Base-by-base conservation (phyloP, 306 rosid species). In the Quillaja saponaria region DNA sequence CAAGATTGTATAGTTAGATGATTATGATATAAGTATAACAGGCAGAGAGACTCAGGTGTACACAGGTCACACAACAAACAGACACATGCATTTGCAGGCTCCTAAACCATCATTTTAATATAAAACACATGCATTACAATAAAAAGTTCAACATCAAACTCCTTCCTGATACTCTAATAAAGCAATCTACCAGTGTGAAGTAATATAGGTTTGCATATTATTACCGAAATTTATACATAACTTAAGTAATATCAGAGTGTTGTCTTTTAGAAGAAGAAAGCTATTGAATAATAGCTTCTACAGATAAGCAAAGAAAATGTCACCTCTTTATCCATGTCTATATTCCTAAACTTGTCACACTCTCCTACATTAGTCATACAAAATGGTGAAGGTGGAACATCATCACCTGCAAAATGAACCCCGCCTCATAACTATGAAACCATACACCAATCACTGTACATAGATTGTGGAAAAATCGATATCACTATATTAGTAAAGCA, bases 251-350 rank as follows among this genome's bases (percentile, higher is more conserved):
- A 25, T 39, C 44, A 39, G 44, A 6, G 2, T 8, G 44, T 17
- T 17, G 10, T 1, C 31, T 48, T 48, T n/a, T 6, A 11, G 13
- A 9, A 42, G 16, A 11, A 42, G 5, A 42, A 9, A 42, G 0
- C 0, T 12, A 11, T 12, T 9, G n/a, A 59, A 20, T n/a, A 15
- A 35, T 13, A 34, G 39, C 12, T 34, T 34, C 21, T 11, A 46
- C 18, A 54, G 54, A 50, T 11, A 47, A 54, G 53, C 57, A 49
- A 66, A 71, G 46, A 18, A 55, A 62, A 56, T 57, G 53, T 72
- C 66, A 92, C 98, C 95, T 88, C 95, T 80, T 77, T 81, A 62
- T 92, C 99, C 99, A 89, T 92, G 90, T 92, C 99, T 53, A 89
- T 89, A 79, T 75, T 92, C 87, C 99, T 82, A 76, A 92, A 86